Evolutionary conservation across 225 moss, liverwort and hornwort genomes (phyloP), one percentile per base, ranked within the genome.

Genomic region (Polytrichum commune): DNA sequence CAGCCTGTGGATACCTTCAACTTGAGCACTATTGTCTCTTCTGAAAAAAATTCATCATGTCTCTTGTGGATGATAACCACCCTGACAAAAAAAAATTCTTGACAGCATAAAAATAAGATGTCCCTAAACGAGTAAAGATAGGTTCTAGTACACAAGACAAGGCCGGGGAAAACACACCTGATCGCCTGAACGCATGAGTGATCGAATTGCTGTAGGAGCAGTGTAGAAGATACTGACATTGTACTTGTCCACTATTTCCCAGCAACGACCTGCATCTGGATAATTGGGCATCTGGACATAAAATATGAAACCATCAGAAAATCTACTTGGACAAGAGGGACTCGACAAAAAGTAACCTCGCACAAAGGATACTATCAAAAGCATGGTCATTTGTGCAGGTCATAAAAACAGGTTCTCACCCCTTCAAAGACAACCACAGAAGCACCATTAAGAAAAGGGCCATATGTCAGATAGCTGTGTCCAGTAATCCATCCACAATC

Each of bases 401-500:
- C 72, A 27, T 28, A 67, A 73, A 20, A 33, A 54, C 32, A 38
- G 29, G 67, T 68, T 63, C 53, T 83, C 82, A 95, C 95, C 87
- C 96, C 97, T 83, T 97, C 97, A 75, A 97, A 97, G 30, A 91
- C 90, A 60, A 97, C 91, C 2, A 87, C 88, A 3, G 89, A 81
- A 56, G 92, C 97, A 69, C 88, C 97, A 85, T 97, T 97, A 29
- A 97, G 87, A 63, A 97, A 78, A 73, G 97, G 97, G 72, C 94
- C 97, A 63, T 97, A 97, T 30, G 94, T 92, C 60, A 97, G 62
- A 78, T 97, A 97, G 88, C 97, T 97, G 71, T 97, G 97, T 75
- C 97, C 97, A 73, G 97, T 94, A 70, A 97, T 91, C 97, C 97
- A 97, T 57, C 97, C 97, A 89, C 97, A 97, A 78, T 97, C 97